These are phyloP conservation scores for Escovopsis sp. DNA, from an alignment of 2,329 filamentous ascomycete genomes.

Conservation along the genomic window DNA sequence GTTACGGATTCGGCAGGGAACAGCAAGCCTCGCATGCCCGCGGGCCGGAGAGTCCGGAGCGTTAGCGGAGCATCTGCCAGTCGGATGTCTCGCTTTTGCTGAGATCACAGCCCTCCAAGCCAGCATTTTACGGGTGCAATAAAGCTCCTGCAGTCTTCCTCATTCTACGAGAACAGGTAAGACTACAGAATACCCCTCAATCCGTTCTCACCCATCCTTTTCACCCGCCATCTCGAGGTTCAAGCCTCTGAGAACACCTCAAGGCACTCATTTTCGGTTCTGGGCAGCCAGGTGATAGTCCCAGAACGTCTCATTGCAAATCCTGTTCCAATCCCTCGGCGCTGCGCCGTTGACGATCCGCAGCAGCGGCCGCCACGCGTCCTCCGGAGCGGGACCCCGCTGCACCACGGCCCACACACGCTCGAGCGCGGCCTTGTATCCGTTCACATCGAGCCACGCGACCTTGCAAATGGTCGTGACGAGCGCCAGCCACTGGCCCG, in stretches of 20 bases:
- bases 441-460: slow-evolving; percentile 3
- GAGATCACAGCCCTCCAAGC: too few relatives aligned
- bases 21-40: too few relatives aligned
- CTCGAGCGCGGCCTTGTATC: slow-evolving; percentile 4
- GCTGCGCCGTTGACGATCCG: slow-evolving; percentile 2
- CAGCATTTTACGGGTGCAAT: too few relatives aligned
- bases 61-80: too few relatives aligned
- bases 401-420: slow-evolving; percentile 1
- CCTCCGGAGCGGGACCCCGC: background rate
- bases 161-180: too few relatives aligned
- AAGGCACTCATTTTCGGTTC: background rate
- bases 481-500: slow-evolving; percentile 6
- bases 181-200: too few relatives aligned
- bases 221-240: background rate
- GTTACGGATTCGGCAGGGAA: too few relatives aligned
- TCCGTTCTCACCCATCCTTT: background rate
- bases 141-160: too few relatives aligned
- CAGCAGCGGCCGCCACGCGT: slow-evolving; percentile 4
- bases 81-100: too few relatives aligned
- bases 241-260: background rate
- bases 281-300: background rate
- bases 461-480: slow-evolving; percentile 6
- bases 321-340: slow-evolving; percentile 1
- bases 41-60: too few relatives aligned
- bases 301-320: slow-evolving; percentile 3